phyloP scores from a whole-genome alignment of 2,329 filamentous ascomycete genomes.

The Sarocladium brachiariae region DNA sequence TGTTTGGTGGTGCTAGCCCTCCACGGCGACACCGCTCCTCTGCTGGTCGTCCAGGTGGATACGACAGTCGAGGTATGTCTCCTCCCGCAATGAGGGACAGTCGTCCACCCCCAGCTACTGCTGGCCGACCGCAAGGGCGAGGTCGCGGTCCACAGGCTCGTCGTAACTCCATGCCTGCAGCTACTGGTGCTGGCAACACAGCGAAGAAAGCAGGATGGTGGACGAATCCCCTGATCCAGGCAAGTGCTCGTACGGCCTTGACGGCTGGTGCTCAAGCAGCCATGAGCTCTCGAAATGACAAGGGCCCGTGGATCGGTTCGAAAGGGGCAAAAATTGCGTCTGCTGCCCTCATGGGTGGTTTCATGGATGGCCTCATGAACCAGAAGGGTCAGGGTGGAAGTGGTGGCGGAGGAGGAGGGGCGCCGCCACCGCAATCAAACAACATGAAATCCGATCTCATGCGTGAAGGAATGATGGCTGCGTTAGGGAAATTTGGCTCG shows the following conservation, averaged over 20 bases:
- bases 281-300: slow-evolving; percentile 37
- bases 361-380: slow-evolving; percentile 39
- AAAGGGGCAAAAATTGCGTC: slow-evolving; percentile 43
- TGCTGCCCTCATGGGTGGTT: slow-evolving; percentile 40
- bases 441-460: slow-evolving; percentile 9
- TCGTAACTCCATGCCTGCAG: slow-evolving; percentile 28
- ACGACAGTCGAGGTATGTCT: background rate
- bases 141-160: slow-evolving; percentile 14
- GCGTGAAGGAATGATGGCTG: slow-evolving; percentile 6
- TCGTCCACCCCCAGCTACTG: slow-evolving; percentile 14
- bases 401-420: background rate
- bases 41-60: background rate
- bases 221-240: slow-evolving; percentile 30
- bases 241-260: slow-evolving; percentile 39
- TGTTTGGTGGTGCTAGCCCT: slow-evolving; percentile 8
- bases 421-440: slow-evolving; percentile 1
- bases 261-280: slow-evolving; percentile 42
- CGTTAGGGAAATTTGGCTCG: background rate
- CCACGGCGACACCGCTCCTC: slow-evolving; percentile 8
- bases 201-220: slow-evolving; percentile 22
- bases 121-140: slow-evolving; percentile 17
- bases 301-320: slow-evolving; percentile 38
- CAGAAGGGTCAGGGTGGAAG: slow-evolving; percentile 22
- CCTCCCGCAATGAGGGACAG: background rate
- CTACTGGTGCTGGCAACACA: slow-evolving; percentile 12